Conservation (phyloP, 129 eudicot species). For the Flaveria bidentis region DNA sequence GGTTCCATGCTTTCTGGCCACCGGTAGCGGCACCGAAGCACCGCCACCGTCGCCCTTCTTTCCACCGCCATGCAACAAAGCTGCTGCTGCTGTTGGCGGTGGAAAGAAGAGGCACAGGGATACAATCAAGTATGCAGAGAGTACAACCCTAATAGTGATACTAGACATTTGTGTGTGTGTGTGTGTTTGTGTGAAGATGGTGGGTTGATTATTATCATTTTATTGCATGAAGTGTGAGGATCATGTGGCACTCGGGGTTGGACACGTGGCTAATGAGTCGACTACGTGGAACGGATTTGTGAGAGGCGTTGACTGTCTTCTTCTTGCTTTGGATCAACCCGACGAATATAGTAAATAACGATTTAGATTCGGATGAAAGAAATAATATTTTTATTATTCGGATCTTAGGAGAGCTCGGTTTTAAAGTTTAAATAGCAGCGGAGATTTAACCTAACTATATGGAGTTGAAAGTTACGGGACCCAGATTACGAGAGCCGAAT, state of each 20-base stretch:
- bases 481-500: too few relatives aligned
- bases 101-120: slow-evolving; percentile 10
- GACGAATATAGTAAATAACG: not conserved
- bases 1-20: slow-evolving; percentile 30
- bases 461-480: too few relatives aligned
- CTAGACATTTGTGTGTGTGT: slow-evolving; percentile 14
- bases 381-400: too few relatives aligned
- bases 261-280: slow-evolving; percentile 32
- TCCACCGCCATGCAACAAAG: slow-evolving; percentile 9
- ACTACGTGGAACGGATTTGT: slow-evolving; percentile 29
- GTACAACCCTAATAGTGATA: not conserved
- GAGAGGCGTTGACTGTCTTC: slow-evolving; percentile 33
- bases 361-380: not conserved
- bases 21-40: slow-evolving; percentile 20
- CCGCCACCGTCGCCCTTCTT: slow-evolving; percentile 19
- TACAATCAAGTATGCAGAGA: slow-evolving; percentile 16
- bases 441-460: too few relatives aligned
- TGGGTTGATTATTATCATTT: not conserved
- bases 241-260: slow-evolving; percentile 33
- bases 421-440: too few relatives aligned
- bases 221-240: not conserved
- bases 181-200: slow-evolving; percentile 14
- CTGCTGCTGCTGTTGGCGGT: not conserved
- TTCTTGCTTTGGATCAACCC: slow-evolving; percentile 1
- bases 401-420: too few relatives aligned